These are phyloP conservation scores for Diversispora eburnea DNA, from an alignment of 192 early-diverging fungal genomes.

Conservation along the genomic window DNA sequence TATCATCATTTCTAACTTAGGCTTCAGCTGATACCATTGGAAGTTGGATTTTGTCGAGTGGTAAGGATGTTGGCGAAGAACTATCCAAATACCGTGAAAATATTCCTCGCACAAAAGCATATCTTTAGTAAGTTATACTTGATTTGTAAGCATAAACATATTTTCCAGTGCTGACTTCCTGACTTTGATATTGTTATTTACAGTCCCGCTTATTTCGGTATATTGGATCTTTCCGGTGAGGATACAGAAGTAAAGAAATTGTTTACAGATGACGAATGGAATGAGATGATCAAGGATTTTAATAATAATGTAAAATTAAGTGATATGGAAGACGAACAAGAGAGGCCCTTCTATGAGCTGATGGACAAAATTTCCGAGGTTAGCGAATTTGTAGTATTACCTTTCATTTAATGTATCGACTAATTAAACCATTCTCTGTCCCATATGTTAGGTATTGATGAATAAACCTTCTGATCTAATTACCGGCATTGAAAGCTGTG, in stretches of 20 bases:
- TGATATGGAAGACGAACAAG: conserved; percentile 11
- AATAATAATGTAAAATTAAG: conserved; percentile 5
- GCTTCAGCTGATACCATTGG: no score
- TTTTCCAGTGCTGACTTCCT: neutral
- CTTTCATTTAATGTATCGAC: conserved; percentile 8
- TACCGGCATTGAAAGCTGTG: conserved; percentile 23
- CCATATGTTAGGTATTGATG: conserved; percentile 15
- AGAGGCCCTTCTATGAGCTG: conserved; percentile 1
- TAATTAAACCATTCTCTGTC: neutral
- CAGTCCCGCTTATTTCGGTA: conserved; percentile 23
- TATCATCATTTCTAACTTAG: no score
- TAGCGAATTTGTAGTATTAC: conserved; percentile 11
- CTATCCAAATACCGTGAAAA: conserved; percentile 6
- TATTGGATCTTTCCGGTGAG: conserved; percentile 21
- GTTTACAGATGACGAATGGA: conserved; percentile 28
- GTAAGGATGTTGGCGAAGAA: neutral
- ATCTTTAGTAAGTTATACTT: conserved; percentile 19
- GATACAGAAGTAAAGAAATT: conserved; percentile 19
- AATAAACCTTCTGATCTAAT: conserved; percentile 17
- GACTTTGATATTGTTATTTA: conserved; percentile 24
- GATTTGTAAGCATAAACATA: neutral
- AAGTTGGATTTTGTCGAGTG: no score
- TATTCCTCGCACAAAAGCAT: conserved; percentile 18
- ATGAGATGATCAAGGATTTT: conserved; percentile 23
- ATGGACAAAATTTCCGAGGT: conserved; percentile 19